Conservation (phyloP, 1,284 basidiomycete genomes). For the Puccinia hordei region DNA sequence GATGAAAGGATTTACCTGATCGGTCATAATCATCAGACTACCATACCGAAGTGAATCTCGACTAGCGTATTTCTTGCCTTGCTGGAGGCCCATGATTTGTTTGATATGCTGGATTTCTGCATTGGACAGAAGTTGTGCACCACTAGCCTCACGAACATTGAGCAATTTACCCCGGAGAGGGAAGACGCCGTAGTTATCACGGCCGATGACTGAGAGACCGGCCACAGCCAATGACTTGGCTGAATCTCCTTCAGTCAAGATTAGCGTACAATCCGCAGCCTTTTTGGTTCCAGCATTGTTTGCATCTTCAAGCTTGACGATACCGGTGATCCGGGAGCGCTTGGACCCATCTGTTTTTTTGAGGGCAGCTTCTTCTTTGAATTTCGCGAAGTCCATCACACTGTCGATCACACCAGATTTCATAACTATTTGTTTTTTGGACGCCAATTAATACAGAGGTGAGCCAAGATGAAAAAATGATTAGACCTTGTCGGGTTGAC, state of each 20-base stretch:
- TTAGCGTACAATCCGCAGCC: constrained; percentile 84
- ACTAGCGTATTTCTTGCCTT: constrained; percentile 82
- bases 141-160: constrained; percentile 94
- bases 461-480: not conserved
- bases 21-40: constrained; percentile 98
- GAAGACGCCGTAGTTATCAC: constrained; percentile 97
- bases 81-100: constrained; percentile 95
- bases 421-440: constrained; percentile 65
- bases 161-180: constrained; percentile 94
- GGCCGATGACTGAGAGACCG: constrained; percentile 89
- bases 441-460: not conserved
- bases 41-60: constrained; percentile 82
- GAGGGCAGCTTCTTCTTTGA: constrained; percentile 91
- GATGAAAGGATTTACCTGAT: constrained; percentile 70
- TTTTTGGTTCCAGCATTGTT: constrained; percentile 91
- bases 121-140: constrained; percentile 97
- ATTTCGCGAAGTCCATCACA: constrained; percentile 91
- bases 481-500: constrained; percentile 52
- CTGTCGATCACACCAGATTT: constrained; percentile 91
- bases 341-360: constrained; percentile 97
- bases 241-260: constrained; percentile 98
- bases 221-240: constrained; percentile 95
- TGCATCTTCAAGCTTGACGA: constrained; percentile 92
- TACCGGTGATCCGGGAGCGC: constrained; percentile 81
- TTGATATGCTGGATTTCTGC: constrained; percentile 96